phyloP scores from a whole-genome alignment of 495 filamentous ascomycete species.

The Extremus antarcticus region DNA sequence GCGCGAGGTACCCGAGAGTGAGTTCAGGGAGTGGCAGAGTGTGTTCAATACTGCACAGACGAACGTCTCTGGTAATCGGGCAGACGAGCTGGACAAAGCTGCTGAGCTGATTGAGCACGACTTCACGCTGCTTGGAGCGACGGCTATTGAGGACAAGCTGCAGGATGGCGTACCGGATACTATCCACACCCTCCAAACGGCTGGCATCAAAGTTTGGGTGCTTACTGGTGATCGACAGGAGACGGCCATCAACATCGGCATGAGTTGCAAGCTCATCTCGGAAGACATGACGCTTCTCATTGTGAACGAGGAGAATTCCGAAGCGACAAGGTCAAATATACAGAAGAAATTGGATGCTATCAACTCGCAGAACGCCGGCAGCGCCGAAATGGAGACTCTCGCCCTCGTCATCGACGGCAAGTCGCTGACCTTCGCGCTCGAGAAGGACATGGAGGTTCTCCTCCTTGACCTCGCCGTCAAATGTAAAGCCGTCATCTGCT shows the following conservation, averaged over 20 bases:
- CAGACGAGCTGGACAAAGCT: slow-evolving; percentile 94
- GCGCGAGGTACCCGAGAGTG: slow-evolving; percentile 84
- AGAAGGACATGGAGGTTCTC: slow-evolving; percentile 84
- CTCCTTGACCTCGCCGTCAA: slow-evolving; percentile 88
- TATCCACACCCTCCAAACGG: slow-evolving; percentile 92
- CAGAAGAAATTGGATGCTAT: slow-evolving; percentile 89
- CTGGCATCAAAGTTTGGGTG: slow-evolving; percentile 98
- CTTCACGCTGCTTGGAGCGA: slow-evolving; percentile 83
- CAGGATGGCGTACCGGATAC: slow-evolving; percentile 98
- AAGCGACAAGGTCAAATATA: slow-evolving; percentile 70
- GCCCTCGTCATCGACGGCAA: slow-evolving; percentile 97
- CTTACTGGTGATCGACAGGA: slow-evolving; percentile 96
- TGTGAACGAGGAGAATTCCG: slow-evolving; percentile 75
- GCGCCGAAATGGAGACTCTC: slow-evolving; percentile 71
- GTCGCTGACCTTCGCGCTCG: slow-evolving; percentile 85
- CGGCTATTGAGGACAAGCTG: slow-evolving; percentile 92
- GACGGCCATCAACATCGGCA: slow-evolving; percentile 99
- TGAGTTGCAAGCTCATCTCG: slow-evolving; percentile 97
- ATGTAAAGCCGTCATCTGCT: slow-evolving; percentile 98
- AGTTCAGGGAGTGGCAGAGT: slow-evolving; percentile 78
- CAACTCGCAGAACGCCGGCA: slow-evolving; percentile 57
- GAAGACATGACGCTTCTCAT: slow-evolving; percentile 98
- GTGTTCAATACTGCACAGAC: slow-evolving; percentile 84
- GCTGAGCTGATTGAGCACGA: slow-evolving; percentile 90
- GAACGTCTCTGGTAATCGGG: slow-evolving; percentile 82